A percentile compares a stretch with the other conserved stretches of the same genome.
phyloP scores from a whole-genome alignment of 1,284 basidiomycete genomes.

The Papiliotrema flavescens region DNA sequence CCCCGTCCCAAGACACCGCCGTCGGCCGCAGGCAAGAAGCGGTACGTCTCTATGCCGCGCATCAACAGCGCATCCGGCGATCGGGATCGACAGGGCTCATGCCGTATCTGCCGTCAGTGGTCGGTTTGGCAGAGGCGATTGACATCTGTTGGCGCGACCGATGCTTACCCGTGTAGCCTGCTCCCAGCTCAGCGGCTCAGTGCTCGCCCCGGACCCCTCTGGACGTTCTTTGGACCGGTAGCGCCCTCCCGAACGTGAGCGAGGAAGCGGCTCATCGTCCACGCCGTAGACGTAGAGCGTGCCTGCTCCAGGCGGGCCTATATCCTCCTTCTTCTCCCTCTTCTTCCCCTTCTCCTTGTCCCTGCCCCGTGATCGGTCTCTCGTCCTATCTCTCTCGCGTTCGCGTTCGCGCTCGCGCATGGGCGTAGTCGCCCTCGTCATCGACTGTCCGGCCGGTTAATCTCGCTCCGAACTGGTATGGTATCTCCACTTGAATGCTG shows the following conservation, averaged over 20 bases:
- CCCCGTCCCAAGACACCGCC: slow-evolving; percentile 50
- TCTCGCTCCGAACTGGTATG: too few species aligned
- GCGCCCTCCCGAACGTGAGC: too few species aligned
- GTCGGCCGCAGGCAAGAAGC: slow-evolving; percentile 30
- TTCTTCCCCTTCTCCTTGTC: not conserved
- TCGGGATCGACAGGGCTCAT: not conserved
- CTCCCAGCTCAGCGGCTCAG: not conserved
- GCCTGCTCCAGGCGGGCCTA: slow-evolving; percentile 33
- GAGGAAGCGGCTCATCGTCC: not conserved
- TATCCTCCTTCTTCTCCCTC: slow-evolving; percentile 12
- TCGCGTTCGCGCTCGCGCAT: not conserved
- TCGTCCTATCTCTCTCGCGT: not conserved
- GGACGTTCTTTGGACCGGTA: too few species aligned
- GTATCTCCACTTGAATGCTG: too few species aligned
- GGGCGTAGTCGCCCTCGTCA: not conserved
- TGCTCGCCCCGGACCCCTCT: too few species aligned
- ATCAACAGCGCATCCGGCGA: slow-evolving; percentile 45
- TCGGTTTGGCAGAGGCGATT: too few species aligned
- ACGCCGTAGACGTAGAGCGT: slow-evolving; percentile 34
- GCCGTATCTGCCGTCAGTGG: slow-evolving; percentile 1
- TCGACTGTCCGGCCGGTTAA: not conserved
- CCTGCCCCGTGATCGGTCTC: not conserved
- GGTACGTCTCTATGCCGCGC: slow-evolving; percentile 50
- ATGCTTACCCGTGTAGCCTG: not conserved
- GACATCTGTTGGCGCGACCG: too few species aligned